Conservation (phyloP, 2,329 filamentous ascomycete species). For the Trichophyton simii region DNA sequence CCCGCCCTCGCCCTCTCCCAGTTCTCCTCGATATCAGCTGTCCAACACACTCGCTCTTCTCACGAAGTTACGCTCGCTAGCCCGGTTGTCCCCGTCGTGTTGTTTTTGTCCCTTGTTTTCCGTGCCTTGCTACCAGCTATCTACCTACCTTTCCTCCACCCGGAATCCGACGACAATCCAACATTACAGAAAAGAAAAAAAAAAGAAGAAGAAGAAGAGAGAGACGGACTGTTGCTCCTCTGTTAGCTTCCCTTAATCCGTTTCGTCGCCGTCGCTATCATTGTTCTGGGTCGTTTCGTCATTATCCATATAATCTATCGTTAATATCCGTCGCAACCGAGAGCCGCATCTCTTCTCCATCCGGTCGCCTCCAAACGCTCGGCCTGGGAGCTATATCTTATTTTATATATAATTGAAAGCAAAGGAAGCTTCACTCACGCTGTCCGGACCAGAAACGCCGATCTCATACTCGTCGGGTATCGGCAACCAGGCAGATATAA, state of each 20-base stretch:
- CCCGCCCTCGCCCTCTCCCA: too few species aligned
- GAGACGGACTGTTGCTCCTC: not conserved
- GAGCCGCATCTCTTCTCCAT: not conserved
- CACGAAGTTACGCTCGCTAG: conserved; percentile 29
- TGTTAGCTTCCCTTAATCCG: not conserved
- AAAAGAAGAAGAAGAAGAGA: not conserved
- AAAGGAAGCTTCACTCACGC: not conserved
- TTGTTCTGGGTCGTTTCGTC: not conserved
- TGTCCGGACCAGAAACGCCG: not conserved
- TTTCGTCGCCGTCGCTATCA: not conserved
- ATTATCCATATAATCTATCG: not conserved
- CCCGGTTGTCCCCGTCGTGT: conserved; percentile 16
- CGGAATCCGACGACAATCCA: too few species aligned
- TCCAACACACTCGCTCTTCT: conserved; percentile 25
- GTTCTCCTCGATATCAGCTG: not conserved
- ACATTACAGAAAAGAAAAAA: not conserved
- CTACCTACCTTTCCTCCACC: conserved; percentile 4
- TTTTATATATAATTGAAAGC: not conserved
- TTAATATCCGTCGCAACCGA: not conserved
- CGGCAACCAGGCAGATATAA: not conserved
- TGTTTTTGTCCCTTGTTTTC: conserved; percentile 4
- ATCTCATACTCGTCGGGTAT: not conserved
- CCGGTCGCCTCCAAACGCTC: not conserved
- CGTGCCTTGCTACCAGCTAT: conserved; percentile 18
- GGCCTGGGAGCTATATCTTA: not conserved